Conservation (phyloP, 164 flowering plant genomes). For the Warburgia ugandensis region DNA sequence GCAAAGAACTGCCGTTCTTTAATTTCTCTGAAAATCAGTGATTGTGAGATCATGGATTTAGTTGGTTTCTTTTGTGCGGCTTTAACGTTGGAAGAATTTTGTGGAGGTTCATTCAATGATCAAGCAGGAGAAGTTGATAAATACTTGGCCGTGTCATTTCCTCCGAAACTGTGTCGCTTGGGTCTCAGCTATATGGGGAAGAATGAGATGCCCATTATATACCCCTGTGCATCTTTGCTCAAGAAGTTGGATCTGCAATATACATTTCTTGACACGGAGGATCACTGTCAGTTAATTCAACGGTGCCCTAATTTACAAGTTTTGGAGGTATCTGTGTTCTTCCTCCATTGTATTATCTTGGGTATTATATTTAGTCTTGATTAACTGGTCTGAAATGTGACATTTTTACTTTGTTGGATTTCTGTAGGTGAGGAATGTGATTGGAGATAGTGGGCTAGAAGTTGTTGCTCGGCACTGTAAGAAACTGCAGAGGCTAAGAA, state of each 20-base stretch:
- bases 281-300: constrained; percentile 65
- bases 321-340: constrained; percentile 60
- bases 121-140: constrained; percentile 29
- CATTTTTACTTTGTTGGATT: too few species aligned
- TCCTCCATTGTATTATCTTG: not conserved
- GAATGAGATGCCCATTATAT: constrained; percentile 59
- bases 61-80: constrained; percentile 57
- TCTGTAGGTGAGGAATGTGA: constrained; percentile 60
- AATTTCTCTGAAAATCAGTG: constrained; percentile 63
- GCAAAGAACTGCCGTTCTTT: constrained; percentile 68
- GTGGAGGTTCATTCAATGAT: constrained; percentile 67
- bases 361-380: too few species aligned
- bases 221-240: constrained; percentile 51
- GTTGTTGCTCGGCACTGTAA: constrained; percentile 51
- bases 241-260: constrained; percentile 84
- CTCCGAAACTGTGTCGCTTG: constrained; percentile 49
- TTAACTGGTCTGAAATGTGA: too few species aligned
- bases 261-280: constrained; percentile 72
- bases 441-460: constrained; percentile 76
- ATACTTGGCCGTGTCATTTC: constrained; percentile 42
- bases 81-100: constrained; percentile 65
- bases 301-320: constrained; percentile 87
- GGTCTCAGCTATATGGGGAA: constrained; percentile 62
- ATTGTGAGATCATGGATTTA: constrained; percentile 56
- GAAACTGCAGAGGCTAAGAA: constrained; percentile 59